phyloP scores from a whole-genome alignment of 345 rosid genomes.

The Bruguiera sexangula region DNA sequence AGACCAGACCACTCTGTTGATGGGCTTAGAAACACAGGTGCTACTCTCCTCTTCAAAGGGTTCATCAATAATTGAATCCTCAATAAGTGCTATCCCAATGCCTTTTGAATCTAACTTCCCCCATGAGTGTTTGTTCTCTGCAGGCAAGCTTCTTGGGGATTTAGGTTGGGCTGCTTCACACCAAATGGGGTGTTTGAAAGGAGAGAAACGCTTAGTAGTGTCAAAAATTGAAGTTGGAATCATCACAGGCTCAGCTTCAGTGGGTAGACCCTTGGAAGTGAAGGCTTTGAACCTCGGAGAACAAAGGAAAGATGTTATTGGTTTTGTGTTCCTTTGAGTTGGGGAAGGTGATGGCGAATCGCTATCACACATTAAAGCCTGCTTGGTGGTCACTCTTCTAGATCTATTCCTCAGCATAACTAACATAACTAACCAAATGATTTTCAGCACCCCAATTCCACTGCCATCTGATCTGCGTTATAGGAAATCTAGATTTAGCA shows the following conservation, averaged over 20 bases:
- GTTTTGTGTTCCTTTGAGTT: slow-evolving; percentile 26
- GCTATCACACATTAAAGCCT: slow-evolving; percentile 61
- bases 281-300: slow-evolving; percentile 59
- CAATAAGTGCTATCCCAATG: slow-evolving; percentile 58
- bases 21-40: slow-evolving; percentile 20
- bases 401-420: slow-evolving; percentile 52
- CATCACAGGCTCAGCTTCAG: slow-evolving; percentile 38
- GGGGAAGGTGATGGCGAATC: slow-evolving; percentile 32
- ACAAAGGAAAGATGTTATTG: slow-evolving; percentile 35
- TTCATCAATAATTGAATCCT: slow-evolving; percentile 18
- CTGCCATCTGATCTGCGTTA: neutral
- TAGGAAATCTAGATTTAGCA: neutral
- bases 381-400: slow-evolving; percentile 49
- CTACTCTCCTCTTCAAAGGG: slow-evolving; percentile 8
- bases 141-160: slow-evolving; percentile 29
- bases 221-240: slow-evolving; percentile 70
- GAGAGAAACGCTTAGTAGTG: slow-evolving; percentile 38
- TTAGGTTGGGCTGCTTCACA: slow-evolving; percentile 26
- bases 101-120: slow-evolving; percentile 38
- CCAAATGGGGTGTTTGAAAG: slow-evolving; percentile 35
- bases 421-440: neutral
- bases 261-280: slow-evolving; percentile 31
- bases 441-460: neutral
- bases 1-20: slow-evolving; percentile 47
- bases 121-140: slow-evolving; percentile 23